phyloP scores from a whole-genome alignment of 306 rosid species.

The Astragalus membranaceus region DNA sequence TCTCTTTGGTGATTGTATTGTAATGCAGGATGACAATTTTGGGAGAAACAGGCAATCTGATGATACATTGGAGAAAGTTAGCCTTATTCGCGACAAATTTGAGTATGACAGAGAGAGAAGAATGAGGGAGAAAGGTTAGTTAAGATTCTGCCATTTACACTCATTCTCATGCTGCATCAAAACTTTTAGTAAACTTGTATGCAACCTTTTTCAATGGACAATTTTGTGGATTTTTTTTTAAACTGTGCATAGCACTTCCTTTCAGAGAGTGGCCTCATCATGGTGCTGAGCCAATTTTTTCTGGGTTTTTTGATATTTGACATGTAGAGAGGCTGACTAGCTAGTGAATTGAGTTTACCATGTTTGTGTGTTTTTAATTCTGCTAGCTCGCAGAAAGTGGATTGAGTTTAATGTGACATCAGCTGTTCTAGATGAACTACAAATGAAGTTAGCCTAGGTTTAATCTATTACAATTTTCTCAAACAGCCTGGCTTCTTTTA shows the following conservation, averaged over 20 bases:
- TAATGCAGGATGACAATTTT: slow-evolving; percentile 57
- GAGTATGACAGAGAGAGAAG: slow-evolving; percentile 90
- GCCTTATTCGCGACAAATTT: slow-evolving; percentile 77
- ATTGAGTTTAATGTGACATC: neutral
- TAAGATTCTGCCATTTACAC: neutral
- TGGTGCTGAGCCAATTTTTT: neutral
- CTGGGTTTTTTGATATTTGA: neutral
- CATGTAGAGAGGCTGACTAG: neutral
- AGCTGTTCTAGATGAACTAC: neutral
- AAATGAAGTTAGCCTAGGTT: neutral
- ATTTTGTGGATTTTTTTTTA: neutral
- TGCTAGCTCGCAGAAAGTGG: neutral
- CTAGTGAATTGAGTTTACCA: neutral
- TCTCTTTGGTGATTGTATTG: slow-evolving; percentile 21
- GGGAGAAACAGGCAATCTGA: slow-evolving; percentile 47
- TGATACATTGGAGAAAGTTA: slow-evolving; percentile 63
- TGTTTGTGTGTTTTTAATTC: neutral
- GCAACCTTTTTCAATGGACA: neutral
- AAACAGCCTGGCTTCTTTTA: neutral
- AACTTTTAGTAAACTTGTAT: neutral
- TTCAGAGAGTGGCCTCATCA: neutral
- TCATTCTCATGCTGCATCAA: neutral
- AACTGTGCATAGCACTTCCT: neutral
- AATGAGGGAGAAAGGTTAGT: slow-evolving; percentile 87
- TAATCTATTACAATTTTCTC: neutral